Evolutionary conservation across 352 stramenopile species (phyloP), one percentile per base, ranked within the genome.

Genomic region (Phytopythium mirpurense): DNA sequence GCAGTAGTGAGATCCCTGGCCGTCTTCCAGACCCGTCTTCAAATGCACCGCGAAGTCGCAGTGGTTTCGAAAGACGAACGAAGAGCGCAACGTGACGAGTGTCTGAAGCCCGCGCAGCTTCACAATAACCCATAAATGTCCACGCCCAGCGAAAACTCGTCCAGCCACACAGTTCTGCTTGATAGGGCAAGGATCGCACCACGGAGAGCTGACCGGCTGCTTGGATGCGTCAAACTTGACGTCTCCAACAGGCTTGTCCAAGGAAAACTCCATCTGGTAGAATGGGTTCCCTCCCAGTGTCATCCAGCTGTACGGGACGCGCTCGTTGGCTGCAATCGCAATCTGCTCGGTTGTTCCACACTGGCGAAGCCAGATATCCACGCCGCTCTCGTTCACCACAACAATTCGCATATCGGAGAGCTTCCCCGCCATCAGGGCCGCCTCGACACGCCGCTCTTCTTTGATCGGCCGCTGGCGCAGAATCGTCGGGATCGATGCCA

Each of bases 61-160:
- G 34, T 74, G 63, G 54, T 86, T 88, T 32, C 48, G 58, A 36
- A 86, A 56, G 19, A 62, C 58, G 26, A 87, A 32, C 21, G 73
- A 68, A 1, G 71, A 64, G 10, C 75, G 72, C 45, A 93, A 62
- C 29, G 63, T 79, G 11, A 93, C 80, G 0, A 70, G 50, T 15
- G 73, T 89, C 47, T 83, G 61, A 9, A 86, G 68, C 18, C 75
- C 74, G 23, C 54, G 62, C n/a, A 84, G 55, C 44, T 85, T 67
- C 8, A 91, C 74, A 24, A 65, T 67, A 37, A 91, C 42, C 83
- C 83, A 93, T 36, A 91, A 54, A 54, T 88, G 88, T 6, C 83
- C 83, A 18, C 56, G 49, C 11, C 56, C 57, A 12, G 38, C 32
- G 49, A 88, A 83, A 36, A 76, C 86, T 24, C 80, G 68, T 18